Evolutionary conservation across 2,329 filamentous ascomycete genomes (phyloP).

Genomic region (Fusarium abutilonis): DNA sequence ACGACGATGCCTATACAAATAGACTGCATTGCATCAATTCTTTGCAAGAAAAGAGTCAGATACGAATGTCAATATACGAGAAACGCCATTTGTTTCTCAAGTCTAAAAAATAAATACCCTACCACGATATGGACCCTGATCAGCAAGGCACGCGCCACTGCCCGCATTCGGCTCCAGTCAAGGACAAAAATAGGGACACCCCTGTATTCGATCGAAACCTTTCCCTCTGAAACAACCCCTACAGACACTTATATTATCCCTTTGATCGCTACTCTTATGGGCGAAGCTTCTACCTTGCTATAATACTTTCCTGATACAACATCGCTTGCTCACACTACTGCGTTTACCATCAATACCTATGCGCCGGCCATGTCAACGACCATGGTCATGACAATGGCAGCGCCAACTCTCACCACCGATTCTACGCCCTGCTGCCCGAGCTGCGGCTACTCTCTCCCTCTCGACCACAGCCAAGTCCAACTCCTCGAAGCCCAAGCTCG

Average conservation of each 20-base stretch:
- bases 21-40: too few species aligned
- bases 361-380: constrained; percentile 42
- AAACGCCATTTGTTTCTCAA: constrained; percentile 34
- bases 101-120: constrained; percentile 15
- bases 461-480: constrained; percentile 52
- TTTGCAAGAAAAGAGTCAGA: too few species aligned
- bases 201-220: constrained; percentile 23
- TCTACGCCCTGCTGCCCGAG: constrained; percentile 58
- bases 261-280: constrained; percentile 4
- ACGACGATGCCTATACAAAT: too few species aligned
- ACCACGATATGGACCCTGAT: constrained; percentile 31
- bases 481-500: constrained; percentile 66
- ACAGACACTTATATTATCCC: constrained; percentile 9
- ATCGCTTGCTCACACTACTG: not conserved
- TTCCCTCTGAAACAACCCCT: constrained; percentile 20
- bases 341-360: not conserved
- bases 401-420: constrained; percentile 39
- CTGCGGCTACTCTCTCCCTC: constrained; percentile 58
- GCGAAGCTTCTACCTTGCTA: not conserved
- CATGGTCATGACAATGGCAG: constrained; percentile 52
- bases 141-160: constrained; percentile 32
- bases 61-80: not conserved
- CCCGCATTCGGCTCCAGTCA: constrained; percentile 27
- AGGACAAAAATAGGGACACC: constrained; percentile 39
- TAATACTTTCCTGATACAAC: not conserved